Evolutionary conservation across 257 asterid species (phyloP).

Genomic region (Primulina tabacum): DNA sequence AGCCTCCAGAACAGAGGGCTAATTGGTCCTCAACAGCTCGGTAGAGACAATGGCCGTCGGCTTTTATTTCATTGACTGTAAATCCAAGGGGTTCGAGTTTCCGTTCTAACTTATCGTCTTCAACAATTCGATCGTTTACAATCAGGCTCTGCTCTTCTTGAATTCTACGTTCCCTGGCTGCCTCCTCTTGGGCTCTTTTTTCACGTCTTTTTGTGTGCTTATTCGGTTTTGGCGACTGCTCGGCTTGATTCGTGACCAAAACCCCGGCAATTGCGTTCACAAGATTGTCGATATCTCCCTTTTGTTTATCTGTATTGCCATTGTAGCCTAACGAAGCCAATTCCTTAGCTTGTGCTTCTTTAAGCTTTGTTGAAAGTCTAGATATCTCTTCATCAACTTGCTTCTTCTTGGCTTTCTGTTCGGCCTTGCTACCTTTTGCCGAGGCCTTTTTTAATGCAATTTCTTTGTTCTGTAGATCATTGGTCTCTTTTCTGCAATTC

Average conservation of each 20-base stretch:
- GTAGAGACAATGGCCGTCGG: constrained; percentile 96
- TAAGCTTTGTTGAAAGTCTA: constrained; percentile 57
- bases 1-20: constrained; percentile 51
- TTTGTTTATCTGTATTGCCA: constrained; percentile 32
- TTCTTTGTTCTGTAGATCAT: constrained; percentile 80
- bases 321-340: constrained; percentile 72
- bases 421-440: constrained; percentile 97
- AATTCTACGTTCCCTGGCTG: constrained; percentile 89
- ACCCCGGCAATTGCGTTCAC: constrained; percentile 92
- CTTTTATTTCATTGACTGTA: constrained; percentile 72
- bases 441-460: constrained; percentile 77
- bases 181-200: constrained; percentile 89
- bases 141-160: constrained; percentile 82
- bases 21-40: constrained; percentile 94
- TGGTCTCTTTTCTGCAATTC: constrained; percentile 75
- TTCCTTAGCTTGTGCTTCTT: constrained; percentile 70
- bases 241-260: constrained; percentile 51
- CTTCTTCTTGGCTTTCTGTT: constrained; percentile 95
- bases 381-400: constrained; percentile 91
- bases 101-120: constrained; percentile 55
- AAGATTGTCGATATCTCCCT: constrained; percentile 62
- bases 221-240: constrained; percentile 60
- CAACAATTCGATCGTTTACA: constrained; percentile 60
- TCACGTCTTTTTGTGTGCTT: constrained; percentile 74
- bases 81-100: constrained; percentile 86